phyloP scores from a whole-genome alignment of 2,329 filamentous ascomycete genomes.

The Triangularia setosa region DNA sequence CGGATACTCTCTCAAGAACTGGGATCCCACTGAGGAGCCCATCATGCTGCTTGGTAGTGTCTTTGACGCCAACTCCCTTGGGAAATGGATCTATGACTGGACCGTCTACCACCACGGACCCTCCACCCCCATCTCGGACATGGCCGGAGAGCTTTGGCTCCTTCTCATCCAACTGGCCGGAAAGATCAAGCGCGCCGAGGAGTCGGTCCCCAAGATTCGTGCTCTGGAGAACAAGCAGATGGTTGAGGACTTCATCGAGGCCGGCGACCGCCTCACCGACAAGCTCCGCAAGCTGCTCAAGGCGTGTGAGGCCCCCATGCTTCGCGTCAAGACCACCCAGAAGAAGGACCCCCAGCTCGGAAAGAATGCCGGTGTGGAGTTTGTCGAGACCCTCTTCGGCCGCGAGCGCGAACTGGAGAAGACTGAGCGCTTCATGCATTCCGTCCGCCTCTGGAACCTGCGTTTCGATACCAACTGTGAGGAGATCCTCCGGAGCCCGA shows the following conservation, averaged over 20 bases:
- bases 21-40: constrained; percentile 90
- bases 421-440: constrained; percentile 90
- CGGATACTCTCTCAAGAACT: constrained; percentile 96
- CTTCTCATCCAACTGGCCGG: constrained; percentile 89
- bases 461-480: constrained; percentile 96
- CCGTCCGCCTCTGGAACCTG: constrained; percentile 82
- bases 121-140: constrained; percentile 77
- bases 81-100: constrained; percentile 99
- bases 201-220: constrained; percentile 69
- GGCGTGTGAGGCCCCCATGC: constrained; percentile 91
- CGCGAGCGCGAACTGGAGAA: constrained; percentile 83
- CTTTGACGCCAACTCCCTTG: constrained; percentile 94
- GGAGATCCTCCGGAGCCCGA: constrained; percentile 68
- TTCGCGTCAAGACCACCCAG: constrained; percentile 66
- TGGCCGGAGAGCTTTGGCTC: constrained; percentile 93
- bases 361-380: constrained; percentile 88
- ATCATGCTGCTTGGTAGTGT: constrained; percentile 93
- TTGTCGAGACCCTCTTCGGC: constrained; percentile 93
- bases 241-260: constrained; percentile 85
- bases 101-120: constrained; percentile 86
- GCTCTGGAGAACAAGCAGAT: constrained; percentile 70
- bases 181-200: constrained; percentile 88
- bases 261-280: constrained; percentile 79
- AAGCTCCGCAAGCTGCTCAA: constrained; percentile 85
- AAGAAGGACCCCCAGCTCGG: constrained; percentile 73